phyloP scores from a whole-genome alignment of 768 basidiomycete genomes.

The Mycena rosella region DNA sequence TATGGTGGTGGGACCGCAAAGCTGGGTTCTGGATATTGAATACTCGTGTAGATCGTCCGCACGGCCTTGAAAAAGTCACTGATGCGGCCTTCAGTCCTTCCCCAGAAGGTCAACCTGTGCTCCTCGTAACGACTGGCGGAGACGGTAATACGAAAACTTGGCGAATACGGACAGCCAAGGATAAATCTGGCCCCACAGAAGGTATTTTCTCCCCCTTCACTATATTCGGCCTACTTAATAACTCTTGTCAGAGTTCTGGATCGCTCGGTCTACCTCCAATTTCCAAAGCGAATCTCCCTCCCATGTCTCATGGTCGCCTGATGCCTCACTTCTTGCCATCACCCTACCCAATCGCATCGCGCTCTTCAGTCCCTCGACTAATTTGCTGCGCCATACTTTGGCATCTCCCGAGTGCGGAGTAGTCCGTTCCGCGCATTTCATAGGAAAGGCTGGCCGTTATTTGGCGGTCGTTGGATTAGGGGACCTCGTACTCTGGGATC shows the following conservation, averaged over 20 bases:
- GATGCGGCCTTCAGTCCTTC: conserved; percentile 77
- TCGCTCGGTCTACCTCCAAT: conserved; percentile 76
- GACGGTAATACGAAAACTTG: conserved; percentile 88
- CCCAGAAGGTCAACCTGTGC: conserved; percentile 45
- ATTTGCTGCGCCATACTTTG: conserved; percentile 70
- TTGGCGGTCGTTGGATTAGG: conserved; percentile 65
- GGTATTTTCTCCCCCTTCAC: conserved; percentile 49
- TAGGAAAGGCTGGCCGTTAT: conserved; percentile 80
- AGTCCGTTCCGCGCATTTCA: conserved; percentile 67
- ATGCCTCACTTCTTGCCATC: conserved; percentile 88
- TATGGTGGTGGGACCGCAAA: conserved; percentile 89
- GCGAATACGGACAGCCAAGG: conserved; percentile 66
- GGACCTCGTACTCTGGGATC: conserved; percentile 79
- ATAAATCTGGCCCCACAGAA: conserved; percentile 63
- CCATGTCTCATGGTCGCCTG: conserved; percentile 82
- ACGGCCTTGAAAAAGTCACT: conserved; percentile 74
- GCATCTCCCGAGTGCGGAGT: conserved; percentile 65
- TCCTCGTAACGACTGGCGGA: conserved; percentile 80
- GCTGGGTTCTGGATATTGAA: conserved; percentile 79
- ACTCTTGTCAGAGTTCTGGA: conserved; percentile 75
- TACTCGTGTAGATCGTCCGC: conserved; percentile 91
- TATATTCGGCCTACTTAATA: background rate
- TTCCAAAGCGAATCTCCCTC: conserved; percentile 79
- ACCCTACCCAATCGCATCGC: conserved; percentile 75
- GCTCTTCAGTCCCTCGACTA: conserved; percentile 80